Evolutionary conservation across 306 rosid genomes (phyloP).

Genomic region (Oxytropis ochrocephala): DNA sequence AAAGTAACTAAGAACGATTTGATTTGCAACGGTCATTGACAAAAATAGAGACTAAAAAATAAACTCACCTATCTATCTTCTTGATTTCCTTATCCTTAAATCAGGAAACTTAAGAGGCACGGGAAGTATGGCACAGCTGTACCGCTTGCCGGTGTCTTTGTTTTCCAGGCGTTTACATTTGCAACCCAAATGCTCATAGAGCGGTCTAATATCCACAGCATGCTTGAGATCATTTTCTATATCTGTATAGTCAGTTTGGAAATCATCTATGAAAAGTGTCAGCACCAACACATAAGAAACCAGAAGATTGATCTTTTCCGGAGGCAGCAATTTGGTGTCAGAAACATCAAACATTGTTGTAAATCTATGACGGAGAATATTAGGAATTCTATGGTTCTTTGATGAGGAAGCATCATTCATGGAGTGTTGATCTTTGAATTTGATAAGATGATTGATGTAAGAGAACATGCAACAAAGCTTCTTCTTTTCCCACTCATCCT

Average conservation of each 20-base stretch:
- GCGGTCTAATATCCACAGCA: not conserved
- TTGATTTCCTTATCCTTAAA: conserved; percentile 30
- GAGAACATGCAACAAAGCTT: conserved; percentile 53
- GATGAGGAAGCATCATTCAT: conserved; percentile 44
- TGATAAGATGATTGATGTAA: conserved; percentile 73
- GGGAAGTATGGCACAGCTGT: conserved; percentile 38
- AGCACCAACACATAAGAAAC: conserved; percentile 64
- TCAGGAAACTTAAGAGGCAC: conserved; percentile 67
- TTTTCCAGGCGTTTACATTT: conserved; percentile 25
- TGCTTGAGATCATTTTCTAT: conserved; percentile 66
- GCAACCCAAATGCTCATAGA: conserved; percentile 66
- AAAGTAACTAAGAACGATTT: not conserved
- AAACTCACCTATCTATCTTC: conserved; percentile 11
- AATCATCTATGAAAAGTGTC: conserved; percentile 58
- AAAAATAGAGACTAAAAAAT: conserved; percentile 3
- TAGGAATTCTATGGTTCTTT: conserved; percentile 53
- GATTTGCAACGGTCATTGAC: not conserved
- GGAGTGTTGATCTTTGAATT: conserved; percentile 63
- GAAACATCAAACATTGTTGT: conserved; percentile 38
- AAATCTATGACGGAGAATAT: conserved; percentile 47
- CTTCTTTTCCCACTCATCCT: conserved; percentile 68
- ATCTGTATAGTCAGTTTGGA: conserved; percentile 47
- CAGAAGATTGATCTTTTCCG: conserved; percentile 60
- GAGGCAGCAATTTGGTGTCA: conserved; percentile 36
- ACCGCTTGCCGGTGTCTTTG: no score